A percentile compares a stretch with the other conserved stretches of the same genome.
Evolutionary conservation across 495 filamentous ascomycete species (phyloP).

Genomic region (Penicillium roqueforti): DNA sequence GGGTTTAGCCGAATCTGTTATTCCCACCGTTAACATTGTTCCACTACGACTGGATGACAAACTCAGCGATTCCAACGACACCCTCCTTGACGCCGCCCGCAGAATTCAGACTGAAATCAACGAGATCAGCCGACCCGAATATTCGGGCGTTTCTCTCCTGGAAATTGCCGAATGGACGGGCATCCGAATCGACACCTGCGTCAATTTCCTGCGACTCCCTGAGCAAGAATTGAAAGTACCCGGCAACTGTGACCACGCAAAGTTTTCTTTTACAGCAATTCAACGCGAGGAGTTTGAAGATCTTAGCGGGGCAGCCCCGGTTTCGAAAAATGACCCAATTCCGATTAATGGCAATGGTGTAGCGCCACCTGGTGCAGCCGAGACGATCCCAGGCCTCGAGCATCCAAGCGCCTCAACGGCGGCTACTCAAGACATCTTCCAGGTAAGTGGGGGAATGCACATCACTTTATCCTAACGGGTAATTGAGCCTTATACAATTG

Average conservation of each 20-base stretch:
- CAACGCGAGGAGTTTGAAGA: slow-evolving; percentile 10
- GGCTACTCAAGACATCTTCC: slow-evolving; percentile 15
- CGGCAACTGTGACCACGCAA: not conserved
- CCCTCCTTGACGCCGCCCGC: slow-evolving; percentile 22
- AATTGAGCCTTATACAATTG: slow-evolving; percentile 17
- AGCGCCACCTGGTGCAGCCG: slow-evolving; percentile 6
- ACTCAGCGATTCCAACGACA: slow-evolving; percentile 7
- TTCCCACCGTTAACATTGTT: slow-evolving; percentile 36
- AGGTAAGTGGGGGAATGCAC: slow-evolving; percentile 16
- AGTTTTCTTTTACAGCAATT: slow-evolving; percentile 14
- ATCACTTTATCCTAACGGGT: not conserved
- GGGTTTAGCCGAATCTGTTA: slow-evolving; percentile 25
- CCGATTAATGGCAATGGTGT: slow-evolving; percentile 15
- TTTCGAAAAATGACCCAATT: not conserved
- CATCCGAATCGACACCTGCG: slow-evolving; percentile 30
- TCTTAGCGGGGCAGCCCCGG: slow-evolving; percentile 1
- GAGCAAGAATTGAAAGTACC: slow-evolving; percentile 13
- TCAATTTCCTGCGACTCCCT: slow-evolving; percentile 37
- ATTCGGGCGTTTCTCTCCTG: slow-evolving; percentile 28
- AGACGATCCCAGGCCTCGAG: not conserved
- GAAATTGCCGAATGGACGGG: slow-evolving; percentile 39
- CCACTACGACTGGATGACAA: slow-evolving; percentile 30
- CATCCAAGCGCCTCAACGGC: slow-evolving; percentile 10
- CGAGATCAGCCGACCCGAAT: slow-evolving; percentile 28
- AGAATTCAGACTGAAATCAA: slow-evolving; percentile 32